Percentiles rank a stretch among this genome's conserved stretches.
phyloP scores from a whole-genome alignment of 2,329 filamentous ascomycete species.

The Talaromyces funiculosus region DNA sequence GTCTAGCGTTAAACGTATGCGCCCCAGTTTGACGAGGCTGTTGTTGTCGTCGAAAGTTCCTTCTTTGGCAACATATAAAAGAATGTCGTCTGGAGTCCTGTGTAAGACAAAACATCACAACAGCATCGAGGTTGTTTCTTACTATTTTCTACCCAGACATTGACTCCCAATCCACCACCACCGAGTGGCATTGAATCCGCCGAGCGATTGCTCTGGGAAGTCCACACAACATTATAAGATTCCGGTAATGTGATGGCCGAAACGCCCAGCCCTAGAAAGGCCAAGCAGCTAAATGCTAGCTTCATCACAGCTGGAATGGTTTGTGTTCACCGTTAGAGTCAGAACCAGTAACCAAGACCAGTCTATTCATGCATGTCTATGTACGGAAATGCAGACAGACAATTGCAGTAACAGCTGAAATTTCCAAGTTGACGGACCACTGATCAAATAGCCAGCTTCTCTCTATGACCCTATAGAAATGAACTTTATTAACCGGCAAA shows the following conservation, averaged over 20 bases:
- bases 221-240: not conserved
- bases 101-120: not conserved
- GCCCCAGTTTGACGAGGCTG: not conserved
- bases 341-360: not conserved
- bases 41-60: slow-evolving; percentile 3
- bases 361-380: not conserved
- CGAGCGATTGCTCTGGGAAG: not conserved
- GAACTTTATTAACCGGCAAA: not conserved
- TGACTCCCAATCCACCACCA: not conserved
- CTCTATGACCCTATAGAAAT: not conserved
- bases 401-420: not conserved
- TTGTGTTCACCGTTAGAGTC: not conserved
- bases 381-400: not conserved
- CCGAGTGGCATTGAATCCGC: not conserved
- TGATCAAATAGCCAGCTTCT: not conserved
- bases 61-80: slow-evolving; percentile 3
- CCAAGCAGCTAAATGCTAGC: not conserved
- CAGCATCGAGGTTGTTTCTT: not conserved
- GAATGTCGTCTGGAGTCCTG: not conserved
- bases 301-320: not conserved
- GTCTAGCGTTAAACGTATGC: not conserved
- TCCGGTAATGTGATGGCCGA: not conserved
- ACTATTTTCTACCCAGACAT: not conserved
- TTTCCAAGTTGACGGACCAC: not conserved
- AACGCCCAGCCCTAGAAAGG: not conserved